A percentile compares a stretch with the other conserved stretches of the same genome.
Conservation (phyloP, 2,329 filamentous ascomycete species). For the Fusarium graminum region DNA sequence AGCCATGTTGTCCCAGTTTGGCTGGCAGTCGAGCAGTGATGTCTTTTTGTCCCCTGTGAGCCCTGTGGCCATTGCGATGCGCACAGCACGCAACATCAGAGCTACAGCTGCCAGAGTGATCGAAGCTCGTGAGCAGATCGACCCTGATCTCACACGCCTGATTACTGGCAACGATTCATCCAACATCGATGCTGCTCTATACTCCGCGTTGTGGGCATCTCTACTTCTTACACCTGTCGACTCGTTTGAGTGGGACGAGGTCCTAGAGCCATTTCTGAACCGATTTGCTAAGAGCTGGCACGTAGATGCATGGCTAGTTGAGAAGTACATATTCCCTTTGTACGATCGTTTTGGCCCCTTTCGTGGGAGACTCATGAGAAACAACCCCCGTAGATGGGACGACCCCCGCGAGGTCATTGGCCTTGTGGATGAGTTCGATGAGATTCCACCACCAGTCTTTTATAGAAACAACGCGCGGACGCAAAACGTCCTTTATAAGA, state of each 20-base stretch:
- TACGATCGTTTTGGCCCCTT: conserved; percentile 60
- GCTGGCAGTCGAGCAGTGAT: conserved; percentile 58
- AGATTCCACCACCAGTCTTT: conserved; percentile 54
- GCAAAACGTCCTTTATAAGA: conserved; percentile 63
- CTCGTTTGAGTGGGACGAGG: conserved; percentile 68
- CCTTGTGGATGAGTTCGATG: conserved; percentile 61
- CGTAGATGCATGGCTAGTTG: conserved; percentile 79
- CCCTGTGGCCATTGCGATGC: conserved; percentile 76
- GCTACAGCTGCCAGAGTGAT: conserved; percentile 66
- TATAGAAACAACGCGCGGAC: conserved; percentile 47
- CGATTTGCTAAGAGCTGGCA: conserved; percentile 55
- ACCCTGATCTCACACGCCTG: conserved; percentile 52
- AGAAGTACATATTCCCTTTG: conserved; percentile 74
- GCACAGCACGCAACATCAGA: conserved; percentile 82
- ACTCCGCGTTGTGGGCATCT: conserved; percentile 79
- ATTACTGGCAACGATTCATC: conserved; percentile 52
- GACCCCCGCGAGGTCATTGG: conserved; percentile 51
- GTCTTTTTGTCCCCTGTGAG: conserved; percentile 74
- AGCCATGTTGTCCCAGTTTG: conserved; percentile 66
- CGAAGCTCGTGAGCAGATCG: conserved; percentile 48
- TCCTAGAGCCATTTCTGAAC: conserved; percentile 74
- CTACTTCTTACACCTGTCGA: conserved; percentile 66
- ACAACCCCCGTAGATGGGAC: conserved; percentile 47
- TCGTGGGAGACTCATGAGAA: conserved; percentile 47
- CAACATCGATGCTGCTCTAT: conserved; percentile 72